Conservation (phyloP, 371 early-diverging fungal genomes). For the Rhizomucor pusillus region DNA sequence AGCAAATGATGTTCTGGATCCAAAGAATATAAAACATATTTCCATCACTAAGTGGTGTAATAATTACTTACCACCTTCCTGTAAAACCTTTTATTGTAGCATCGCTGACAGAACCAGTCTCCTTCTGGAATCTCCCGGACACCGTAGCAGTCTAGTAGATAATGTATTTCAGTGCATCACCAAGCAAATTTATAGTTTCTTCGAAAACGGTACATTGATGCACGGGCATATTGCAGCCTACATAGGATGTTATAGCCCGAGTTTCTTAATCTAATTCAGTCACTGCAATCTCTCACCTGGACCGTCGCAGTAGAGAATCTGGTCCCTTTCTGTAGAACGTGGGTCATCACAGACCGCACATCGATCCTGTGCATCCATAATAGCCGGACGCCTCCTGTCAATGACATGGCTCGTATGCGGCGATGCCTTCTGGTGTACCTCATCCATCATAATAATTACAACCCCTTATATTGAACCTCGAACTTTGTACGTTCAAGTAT, state of each 20-base stretch:
- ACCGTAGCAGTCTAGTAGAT: conserved; percentile 40
- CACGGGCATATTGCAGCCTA: conserved; percentile 56
- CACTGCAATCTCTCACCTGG: conserved; percentile 31
- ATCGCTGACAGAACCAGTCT: conserved; percentile 57
- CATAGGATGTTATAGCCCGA: too few species aligned
- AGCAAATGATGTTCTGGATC: conserved; percentile 47
- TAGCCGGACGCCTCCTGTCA: too few species aligned
- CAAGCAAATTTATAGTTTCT: too few species aligned
- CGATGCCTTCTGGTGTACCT: too few species aligned
- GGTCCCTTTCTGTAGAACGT: conserved; percentile 37
- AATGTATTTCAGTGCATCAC: too few species aligned
- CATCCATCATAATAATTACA: too few species aligned
- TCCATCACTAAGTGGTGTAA: background rate
- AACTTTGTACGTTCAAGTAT: too few species aligned
- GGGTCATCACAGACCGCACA: conserved; percentile 52
- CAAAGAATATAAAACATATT: background rate
- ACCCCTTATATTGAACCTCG: too few species aligned
- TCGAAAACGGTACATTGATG: conserved; percentile 58
- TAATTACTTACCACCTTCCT: conserved; percentile 32
- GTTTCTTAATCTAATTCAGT: too few species aligned
- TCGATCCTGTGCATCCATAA: too few species aligned
- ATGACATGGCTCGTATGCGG: too few species aligned
- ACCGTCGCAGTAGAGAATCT: conserved; percentile 57
- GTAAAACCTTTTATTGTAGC: conserved; percentile 36
- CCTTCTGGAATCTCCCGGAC: conserved; percentile 46